Conservation (phyloP, 2,329 filamentous ascomycete species). For the Pseudovirgaria hyperparasitica region DNA sequence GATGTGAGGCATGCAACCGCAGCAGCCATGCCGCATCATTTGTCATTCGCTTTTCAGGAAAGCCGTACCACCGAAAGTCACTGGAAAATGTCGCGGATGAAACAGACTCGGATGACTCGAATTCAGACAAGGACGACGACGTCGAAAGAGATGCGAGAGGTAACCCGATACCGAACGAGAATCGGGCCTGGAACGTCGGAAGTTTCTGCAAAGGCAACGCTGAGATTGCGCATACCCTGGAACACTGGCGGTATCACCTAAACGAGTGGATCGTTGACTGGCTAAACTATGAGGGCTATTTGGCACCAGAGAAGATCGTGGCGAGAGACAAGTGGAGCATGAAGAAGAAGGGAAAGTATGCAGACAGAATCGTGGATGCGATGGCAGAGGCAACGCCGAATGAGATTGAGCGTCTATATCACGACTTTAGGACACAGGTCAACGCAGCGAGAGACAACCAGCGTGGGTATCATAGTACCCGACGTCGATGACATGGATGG, state of each 20-base stretch:
- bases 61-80: slow-evolving; percentile 51
- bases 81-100: slow-evolving; percentile 46
- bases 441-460: slow-evolving; percentile 46
- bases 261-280: slow-evolving; percentile 56
- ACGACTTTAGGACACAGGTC: slow-evolving; percentile 51
- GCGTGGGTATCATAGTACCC: too few species aligned
- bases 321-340: slow-evolving; percentile 49
- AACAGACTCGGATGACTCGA: slow-evolving; percentile 24
- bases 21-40: slow-evolving; percentile 54
- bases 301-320: slow-evolving; percentile 44
- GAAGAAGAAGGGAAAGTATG: slow-evolving; percentile 46
- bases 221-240: slow-evolving; percentile 55
- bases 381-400: slow-evolving; percentile 51
- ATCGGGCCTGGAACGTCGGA: slow-evolving; percentile 40
- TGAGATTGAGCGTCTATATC: slow-evolving; percentile 49
- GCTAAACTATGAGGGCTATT: slow-evolving; percentile 45
- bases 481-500: too few species aligned
- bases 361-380: slow-evolving; percentile 48
- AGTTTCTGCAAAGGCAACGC: slow-evolving; percentile 50
- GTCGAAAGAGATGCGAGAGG: slow-evolving; percentile 35
- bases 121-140: slow-evolving; percentile 15
- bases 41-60: slow-evolving; percentile 49
- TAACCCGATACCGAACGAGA: slow-evolving; percentile 29
- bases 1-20: slow-evolving; percentile 61
- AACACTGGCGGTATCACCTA: slow-evolving; percentile 67